Evolutionary conservation across 208 protist genomes (phyloP).

Genomic region (Naegleria fowleri): DNA sequence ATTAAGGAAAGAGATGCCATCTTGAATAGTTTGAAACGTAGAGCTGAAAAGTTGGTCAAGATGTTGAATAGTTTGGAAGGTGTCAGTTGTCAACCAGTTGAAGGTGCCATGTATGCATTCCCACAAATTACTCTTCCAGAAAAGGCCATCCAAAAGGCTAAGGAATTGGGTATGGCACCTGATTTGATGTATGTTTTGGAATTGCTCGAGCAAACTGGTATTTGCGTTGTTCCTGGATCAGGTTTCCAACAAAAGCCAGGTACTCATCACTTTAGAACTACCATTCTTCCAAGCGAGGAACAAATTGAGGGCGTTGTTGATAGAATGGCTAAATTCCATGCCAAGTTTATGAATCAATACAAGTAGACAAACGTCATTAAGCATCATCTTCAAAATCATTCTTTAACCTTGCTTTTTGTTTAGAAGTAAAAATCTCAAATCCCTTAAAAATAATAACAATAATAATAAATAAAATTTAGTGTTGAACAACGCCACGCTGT

Average conservation of each 20-base stretch:
- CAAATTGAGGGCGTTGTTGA: conserved; percentile 74
- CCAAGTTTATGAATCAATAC: conserved; percentile 44
- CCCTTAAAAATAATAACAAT: no score
- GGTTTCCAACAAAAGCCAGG: conserved; percentile 88
- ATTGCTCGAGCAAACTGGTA: conserved; percentile 87
- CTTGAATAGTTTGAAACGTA: conserved; percentile 54
- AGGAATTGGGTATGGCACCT: conserved; percentile 59
- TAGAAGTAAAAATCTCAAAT: no score
- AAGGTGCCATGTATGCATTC: conserved; percentile 98
- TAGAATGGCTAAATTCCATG: conserved; percentile 54
- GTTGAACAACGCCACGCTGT: no score
- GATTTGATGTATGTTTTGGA: conserved; percentile 91
- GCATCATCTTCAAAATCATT: no score
- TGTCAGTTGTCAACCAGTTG: conserved; percentile 76
- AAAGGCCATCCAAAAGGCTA: conserved; percentile 61
- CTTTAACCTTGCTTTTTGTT: no score
- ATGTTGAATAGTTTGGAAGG: conserved; percentile 83
- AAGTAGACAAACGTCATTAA: no score
- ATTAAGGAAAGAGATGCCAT: conserved; percentile 69
- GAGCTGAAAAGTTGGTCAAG: conserved; percentile 59
- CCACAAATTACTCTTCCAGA: conserved; percentile 77
- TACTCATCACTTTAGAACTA: conserved; percentile 97
- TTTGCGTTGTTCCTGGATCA: conserved; percentile 88
- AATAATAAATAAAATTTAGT: no score
- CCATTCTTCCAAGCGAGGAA: conserved; percentile 94